phyloP scores from a whole-genome alignment of 225 moss, liverwort and hornwort species.

The Takakia lepidozioides region DNA sequence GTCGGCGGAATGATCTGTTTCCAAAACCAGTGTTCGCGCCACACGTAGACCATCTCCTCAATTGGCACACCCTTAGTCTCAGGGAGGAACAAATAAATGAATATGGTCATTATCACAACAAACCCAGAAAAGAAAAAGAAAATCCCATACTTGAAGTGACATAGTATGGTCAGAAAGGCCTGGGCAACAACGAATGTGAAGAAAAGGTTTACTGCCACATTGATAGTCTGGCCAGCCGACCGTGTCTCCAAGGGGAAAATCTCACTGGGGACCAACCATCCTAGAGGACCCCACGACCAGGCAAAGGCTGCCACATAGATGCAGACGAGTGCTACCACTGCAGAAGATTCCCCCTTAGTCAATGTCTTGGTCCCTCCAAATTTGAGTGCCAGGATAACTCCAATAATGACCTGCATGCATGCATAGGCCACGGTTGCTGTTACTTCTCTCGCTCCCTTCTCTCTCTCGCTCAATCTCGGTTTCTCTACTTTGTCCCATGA shows the following conservation, averaged over 20 bases:
- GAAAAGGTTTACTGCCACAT: conserved; percentile 5
- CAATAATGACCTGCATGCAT: conserved; percentile 11
- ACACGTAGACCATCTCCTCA: conserved; percentile 11
- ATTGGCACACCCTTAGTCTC: conserved; percentile 14
- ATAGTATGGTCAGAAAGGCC: conserved; percentile 10
- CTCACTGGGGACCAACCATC: conserved; percentile 15
- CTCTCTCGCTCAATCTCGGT: too few relatives aligned
- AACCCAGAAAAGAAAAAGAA: conserved; percentile 21
- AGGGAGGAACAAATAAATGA: conserved; percentile 12
- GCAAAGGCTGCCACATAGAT: conserved; percentile 14
- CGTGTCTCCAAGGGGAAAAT: conserved; percentile 24
- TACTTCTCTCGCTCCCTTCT: too few relatives aligned
- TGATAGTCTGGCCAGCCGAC: conserved; percentile 11
- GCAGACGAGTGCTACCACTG: conserved; percentile 11
- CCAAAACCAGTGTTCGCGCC: conserved; percentile 28
- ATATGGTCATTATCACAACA: conserved; percentile 16
- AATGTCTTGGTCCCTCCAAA: conserved; percentile 4
- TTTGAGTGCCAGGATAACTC: conserved; percentile 10
- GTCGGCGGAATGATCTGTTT: neutral
- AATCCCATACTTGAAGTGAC: conserved; percentile 11
- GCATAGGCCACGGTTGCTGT: too few relatives aligned
- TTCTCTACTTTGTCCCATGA: too few relatives aligned
- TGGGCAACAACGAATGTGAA: conserved; percentile 9
- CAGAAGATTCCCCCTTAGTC: neutral
- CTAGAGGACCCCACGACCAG: conserved; percentile 23